Percentiles rank a stretch among this genome's conserved stretches.
Conservation (phyloP, 202 grass and related monocot genomes). For the Setaria italica region DNA sequence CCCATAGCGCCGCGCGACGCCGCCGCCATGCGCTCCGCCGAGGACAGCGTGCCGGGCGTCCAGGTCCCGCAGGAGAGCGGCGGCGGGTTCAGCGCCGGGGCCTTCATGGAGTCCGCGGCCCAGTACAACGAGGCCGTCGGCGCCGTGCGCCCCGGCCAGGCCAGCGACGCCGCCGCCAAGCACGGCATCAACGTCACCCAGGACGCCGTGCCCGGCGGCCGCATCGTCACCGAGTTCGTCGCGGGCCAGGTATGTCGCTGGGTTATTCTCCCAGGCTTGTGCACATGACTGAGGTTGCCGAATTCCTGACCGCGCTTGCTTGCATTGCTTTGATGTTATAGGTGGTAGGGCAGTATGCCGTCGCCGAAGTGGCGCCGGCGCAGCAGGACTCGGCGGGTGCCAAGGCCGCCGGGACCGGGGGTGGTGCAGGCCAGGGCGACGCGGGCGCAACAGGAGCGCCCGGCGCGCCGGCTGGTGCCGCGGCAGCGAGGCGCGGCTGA, state of each 20-base stretch:
- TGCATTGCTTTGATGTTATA: background rate
- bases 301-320: background rate
- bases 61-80: slow-evolving; percentile 41
- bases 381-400: slow-evolving; percentile 46
- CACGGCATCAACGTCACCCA: slow-evolving; percentile 64
- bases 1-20: slow-evolving; percentile 63
- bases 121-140: slow-evolving; percentile 61
- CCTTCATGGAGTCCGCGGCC: slow-evolving; percentile 66
- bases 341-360: slow-evolving; percentile 55
- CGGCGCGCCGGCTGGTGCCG: slow-evolving; percentile 43
- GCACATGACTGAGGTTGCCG: no score
- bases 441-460: slow-evolving; percentile 28
- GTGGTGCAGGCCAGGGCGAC: slow-evolving; percentile 42
- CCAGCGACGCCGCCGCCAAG: slow-evolving; percentile 41
- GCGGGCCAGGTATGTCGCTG: slow-evolving; percentile 46
- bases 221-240: slow-evolving; percentile 77
- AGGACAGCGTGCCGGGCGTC: slow-evolving; percentile 61
- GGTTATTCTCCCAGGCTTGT: background rate
- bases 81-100: slow-evolving; percentile 45
- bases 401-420: slow-evolving; percentile 43
- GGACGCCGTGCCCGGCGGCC: slow-evolving; percentile 54
- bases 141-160: slow-evolving; percentile 57
- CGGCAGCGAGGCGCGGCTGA: slow-evolving; percentile 58
- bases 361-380: slow-evolving; percentile 36
- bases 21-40: slow-evolving; percentile 57